phyloP scores from a whole-genome alignment of 805 yeast genomes.

The Myxozyma udenii region DNA sequence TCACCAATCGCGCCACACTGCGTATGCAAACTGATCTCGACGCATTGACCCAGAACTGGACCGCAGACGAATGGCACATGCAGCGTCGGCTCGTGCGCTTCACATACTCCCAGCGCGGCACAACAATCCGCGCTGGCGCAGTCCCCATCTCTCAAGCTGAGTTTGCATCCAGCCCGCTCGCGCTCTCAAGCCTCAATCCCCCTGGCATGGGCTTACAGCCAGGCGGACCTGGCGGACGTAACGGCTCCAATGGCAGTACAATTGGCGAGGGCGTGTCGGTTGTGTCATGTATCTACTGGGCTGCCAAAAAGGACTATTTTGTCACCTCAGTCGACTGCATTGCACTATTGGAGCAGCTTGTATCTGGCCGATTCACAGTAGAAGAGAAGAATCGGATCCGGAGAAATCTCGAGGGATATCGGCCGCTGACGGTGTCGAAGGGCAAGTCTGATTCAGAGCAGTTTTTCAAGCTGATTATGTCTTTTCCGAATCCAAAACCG shows the following conservation, averaged over 20 bases:
- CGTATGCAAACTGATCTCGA: constrained; percentile 37
- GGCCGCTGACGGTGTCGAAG: constrained; percentile 59
- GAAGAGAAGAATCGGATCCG: constrained; percentile 70
- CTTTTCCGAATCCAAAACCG: constrained; percentile 61
- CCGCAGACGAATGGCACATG: constrained; percentile 42
- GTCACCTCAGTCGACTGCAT: constrained; percentile 68
- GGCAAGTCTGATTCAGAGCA: constrained; percentile 41
- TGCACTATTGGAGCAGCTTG: constrained; percentile 53
- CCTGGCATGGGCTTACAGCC: too few species aligned
- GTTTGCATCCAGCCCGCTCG: constrained; percentile 8
- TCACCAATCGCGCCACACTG: constrained; percentile 32
- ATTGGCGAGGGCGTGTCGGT: constrained; percentile 23
- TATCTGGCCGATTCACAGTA: constrained; percentile 53
- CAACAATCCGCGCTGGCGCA: constrained; percentile 37
- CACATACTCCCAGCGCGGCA: constrained; percentile 22
- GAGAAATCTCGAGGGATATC: constrained; percentile 61
- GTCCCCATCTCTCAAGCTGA: constrained; percentile 17
- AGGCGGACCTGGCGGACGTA: background rate
- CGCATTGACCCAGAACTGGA: constrained; percentile 48
- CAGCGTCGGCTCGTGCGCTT: constrained; percentile 52
- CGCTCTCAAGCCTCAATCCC: background rate
- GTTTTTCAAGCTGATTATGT: constrained; percentile 54
- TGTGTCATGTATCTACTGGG: constrained; percentile 54
- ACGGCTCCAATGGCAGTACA: background rate
- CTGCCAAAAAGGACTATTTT: constrained; percentile 46